Base-by-base conservation (phyloP, 148 eudicot genomes). In the Cornus controversa region DNA sequence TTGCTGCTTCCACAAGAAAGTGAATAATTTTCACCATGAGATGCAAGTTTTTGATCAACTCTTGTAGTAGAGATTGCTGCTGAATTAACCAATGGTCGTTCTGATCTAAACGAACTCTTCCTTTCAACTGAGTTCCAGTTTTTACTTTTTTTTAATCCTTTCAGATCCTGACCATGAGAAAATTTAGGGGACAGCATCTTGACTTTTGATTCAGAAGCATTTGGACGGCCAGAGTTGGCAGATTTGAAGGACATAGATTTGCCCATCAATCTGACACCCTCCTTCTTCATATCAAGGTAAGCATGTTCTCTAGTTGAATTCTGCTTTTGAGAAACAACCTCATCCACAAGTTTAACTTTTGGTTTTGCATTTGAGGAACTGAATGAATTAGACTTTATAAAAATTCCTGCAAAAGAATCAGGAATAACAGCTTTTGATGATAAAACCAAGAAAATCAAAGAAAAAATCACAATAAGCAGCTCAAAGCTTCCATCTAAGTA, bases 131-230 rank as follows among this genome's bases (percentile, higher is more conserved):
- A 67, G 76, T 63, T 85, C 77, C 90, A 79, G 11, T 89, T 87
- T 85, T 90, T 89, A 67, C 83, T 82, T 64, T 85, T 86, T 79
- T 82, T 93, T 28, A 68, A 82, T 63, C 91, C 91, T 87, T 84
- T 93, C 3, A 64, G 45, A 60, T 95, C 97, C 79, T 83, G 91
- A 65, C 73, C 77, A 81, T 85, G 94, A 81, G 91, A 79, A 73
- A 82, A 80, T 57, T 87, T 89, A 29, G 97, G 88, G 58, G 97
- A 90, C 66, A 93, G 79, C 97, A 91, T 91, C 87, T 95, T 93
- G 37, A 87, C 92, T 88, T 91, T 93, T 28, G 96, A 89, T 78
- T 91, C 97, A 72, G 68, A 77, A 16, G 75, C 66, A 79, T 66
- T 83, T 70, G 84, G 70, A 53, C 93, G 94, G 72, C 90, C 79